phyloP scores from a whole-genome alignment of 805 yeast genomes.

The Saturnispora dispora region DNA sequence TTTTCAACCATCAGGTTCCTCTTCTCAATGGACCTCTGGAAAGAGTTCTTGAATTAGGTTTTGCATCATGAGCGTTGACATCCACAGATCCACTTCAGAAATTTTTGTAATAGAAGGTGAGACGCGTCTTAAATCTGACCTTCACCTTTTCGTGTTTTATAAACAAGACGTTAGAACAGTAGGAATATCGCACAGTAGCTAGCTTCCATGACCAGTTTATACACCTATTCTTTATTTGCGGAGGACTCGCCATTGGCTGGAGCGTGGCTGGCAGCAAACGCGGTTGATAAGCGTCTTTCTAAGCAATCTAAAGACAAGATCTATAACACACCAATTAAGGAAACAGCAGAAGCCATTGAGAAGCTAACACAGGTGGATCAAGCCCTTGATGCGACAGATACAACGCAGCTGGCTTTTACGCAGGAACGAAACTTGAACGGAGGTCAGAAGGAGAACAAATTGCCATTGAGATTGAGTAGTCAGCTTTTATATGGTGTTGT shows the following conservation, averaged over 20 bases:
- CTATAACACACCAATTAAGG: conserved; percentile 58
- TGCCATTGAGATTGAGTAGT: conserved; percentile 76
- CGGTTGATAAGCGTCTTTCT: conserved; percentile 62
- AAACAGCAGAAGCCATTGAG: conserved; percentile 58
- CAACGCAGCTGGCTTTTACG: conserved; percentile 10
- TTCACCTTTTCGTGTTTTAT: not conserved
- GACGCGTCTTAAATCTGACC: not conserved
- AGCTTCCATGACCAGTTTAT: conserved; percentile 17
- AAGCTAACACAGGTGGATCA: conserved; percentile 19
- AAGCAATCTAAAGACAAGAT: conserved; percentile 46
- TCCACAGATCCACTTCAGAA: not conserved
- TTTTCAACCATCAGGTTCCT: not conserved
- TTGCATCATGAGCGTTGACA: not conserved
- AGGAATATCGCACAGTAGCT: not conserved
- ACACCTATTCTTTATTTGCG: conserved; percentile 44
- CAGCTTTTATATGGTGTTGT: conserved; percentile 83
- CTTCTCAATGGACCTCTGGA: not conserved
- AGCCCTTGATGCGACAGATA: not conserved
- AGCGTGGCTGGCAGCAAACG: conserved; percentile 87
- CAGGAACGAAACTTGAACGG: not conserved
- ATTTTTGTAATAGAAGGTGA: not conserved
- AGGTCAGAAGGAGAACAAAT: conserved; percentile 35
- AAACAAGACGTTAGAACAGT: not conserved
- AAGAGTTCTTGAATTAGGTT: not conserved
- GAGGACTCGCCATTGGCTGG: conserved; percentile 80